Evolutionary conservation across 1,284 basidiomycete species (phyloP).

Genomic region (Flammula alnicola): DNA sequence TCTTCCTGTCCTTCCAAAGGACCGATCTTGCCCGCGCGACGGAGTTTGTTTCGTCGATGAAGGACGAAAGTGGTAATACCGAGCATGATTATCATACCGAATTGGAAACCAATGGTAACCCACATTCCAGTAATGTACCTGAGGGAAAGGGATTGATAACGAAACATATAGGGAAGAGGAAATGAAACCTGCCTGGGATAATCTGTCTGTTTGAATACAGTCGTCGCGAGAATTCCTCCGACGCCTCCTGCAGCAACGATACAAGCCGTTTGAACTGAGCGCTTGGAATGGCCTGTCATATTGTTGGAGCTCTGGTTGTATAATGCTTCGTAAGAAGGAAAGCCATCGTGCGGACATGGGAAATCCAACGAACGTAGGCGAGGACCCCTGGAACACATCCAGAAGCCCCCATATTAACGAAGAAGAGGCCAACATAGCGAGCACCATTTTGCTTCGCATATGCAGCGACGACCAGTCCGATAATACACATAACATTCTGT

Average conservation of each 20-base stretch:
- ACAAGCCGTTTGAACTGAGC: conserved; percentile 31
- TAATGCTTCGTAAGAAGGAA: not conserved
- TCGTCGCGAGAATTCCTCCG: conserved; percentile 34
- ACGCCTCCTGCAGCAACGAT: conserved; percentile 31
- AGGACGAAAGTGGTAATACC: conserved; percentile 21
- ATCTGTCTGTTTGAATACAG: conserved; percentile 30
- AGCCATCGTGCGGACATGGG: no score
- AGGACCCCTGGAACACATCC: conserved; percentile 30
- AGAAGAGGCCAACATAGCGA: conserved; percentile 32
- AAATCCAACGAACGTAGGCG: conserved; percentile 23
- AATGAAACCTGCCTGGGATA: conserved; percentile 21
- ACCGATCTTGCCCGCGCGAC: conserved; percentile 18
- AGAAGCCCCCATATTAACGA: conserved; percentile 29
- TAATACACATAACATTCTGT: conserved; percentile 27
- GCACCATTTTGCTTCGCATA: conserved; percentile 24
- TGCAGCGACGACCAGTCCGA: conserved; percentile 26
- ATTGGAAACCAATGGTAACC: no score
- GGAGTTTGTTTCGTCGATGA: conserved; percentile 20
- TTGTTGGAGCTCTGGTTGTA: conserved; percentile 27
- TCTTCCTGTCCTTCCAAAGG: conserved; percentile 14
- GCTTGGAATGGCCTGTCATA: conserved; percentile 30
- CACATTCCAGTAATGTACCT: no score
- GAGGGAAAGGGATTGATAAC: no score
- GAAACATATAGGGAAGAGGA: not conserved
- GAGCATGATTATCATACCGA: conserved; percentile 14